phyloP scores from a whole-genome alignment of 139 green algal species.

The Chlorella sp. region DNA sequence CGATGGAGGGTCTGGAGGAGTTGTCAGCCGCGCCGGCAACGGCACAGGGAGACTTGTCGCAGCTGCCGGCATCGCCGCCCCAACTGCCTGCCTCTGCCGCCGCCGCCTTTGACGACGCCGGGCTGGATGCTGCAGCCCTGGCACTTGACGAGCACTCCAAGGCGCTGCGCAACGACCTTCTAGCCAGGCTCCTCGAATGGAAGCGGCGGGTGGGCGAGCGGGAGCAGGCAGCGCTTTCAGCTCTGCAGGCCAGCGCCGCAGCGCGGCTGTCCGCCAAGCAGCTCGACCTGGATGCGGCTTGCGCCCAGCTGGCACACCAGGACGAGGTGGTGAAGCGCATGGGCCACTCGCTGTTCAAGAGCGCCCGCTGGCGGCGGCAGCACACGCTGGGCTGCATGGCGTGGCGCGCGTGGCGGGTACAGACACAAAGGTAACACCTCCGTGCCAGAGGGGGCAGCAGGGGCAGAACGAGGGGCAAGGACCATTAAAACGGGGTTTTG shows the following conservation, averaged over 20 bases:
- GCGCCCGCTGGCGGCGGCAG: conserved; percentile 6
- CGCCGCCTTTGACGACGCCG: neutral
- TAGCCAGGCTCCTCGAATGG: neutral
- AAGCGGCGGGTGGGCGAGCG: neutral
- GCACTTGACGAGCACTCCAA: conserved; percentile 7
- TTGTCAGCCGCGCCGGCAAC: neutral
- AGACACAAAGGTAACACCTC: neutral
- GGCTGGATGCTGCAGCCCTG: conserved; percentile 16
- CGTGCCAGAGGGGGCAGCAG: neutral
- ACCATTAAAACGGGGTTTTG: no score
- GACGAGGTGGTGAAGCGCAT: neutral
- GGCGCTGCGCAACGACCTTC: neutral
- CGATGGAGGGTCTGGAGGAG: neutral
- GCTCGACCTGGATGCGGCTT: neutral
- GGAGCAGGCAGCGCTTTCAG: neutral
- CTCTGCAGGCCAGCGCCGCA: neutral
- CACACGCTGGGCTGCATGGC: neutral
- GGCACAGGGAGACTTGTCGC: neutral
- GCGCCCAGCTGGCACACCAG: neutral
- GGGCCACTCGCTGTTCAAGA: neutral
- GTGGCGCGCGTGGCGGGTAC: conserved; percentile 18
- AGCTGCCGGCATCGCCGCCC: neutral
- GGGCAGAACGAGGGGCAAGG: no score
- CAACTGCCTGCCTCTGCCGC: neutral
- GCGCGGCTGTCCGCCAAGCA: conserved; percentile 1